phyloP scores from a whole-genome alignment of 2,329 filamentous ascomycete species.

The Sporothrix inflata region DNA sequence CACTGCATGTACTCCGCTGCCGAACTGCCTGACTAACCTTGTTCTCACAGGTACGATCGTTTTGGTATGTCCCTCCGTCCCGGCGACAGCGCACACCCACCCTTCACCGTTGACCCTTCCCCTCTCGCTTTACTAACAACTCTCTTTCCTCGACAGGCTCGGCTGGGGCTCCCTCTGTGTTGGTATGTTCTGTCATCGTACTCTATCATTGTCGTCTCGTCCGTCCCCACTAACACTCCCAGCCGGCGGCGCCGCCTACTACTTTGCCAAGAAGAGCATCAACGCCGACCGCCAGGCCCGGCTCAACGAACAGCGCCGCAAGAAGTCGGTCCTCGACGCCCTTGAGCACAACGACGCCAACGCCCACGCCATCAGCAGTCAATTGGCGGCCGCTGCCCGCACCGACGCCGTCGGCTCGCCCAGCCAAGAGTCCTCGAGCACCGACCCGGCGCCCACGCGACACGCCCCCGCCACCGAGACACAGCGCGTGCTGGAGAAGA shows the following conservation, averaged over 20 bases:
- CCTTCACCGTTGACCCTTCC: neutral
- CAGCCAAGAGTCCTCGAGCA: slow-evolving; percentile 77
- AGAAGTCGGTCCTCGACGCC: slow-evolving; percentile 62
- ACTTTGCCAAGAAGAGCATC: slow-evolving; percentile 92
- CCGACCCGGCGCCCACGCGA: slow-evolving; percentile 80
- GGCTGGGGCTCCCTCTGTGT: slow-evolving; percentile 90
- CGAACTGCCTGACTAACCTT: neutral
- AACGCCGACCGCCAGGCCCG: slow-evolving; percentile 82
- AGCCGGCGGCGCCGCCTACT: slow-evolving; percentile 92
- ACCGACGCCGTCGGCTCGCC: slow-evolving; percentile 65
- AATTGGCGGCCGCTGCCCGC: slow-evolving; percentile 48
- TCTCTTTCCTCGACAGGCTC: slow-evolving; percentile 58
- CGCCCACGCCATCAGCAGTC: slow-evolving; percentile 40
- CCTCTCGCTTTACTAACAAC: slow-evolving; percentile 14
- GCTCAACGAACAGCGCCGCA: slow-evolving; percentile 67
- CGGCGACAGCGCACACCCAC: neutral
- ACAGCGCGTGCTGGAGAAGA: slow-evolving; percentile 72
- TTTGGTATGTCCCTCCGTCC: slow-evolving; percentile 22
- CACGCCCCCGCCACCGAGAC: slow-evolving; percentile 75
- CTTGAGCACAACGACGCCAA: slow-evolving; percentile 51
- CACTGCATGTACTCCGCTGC: neutral
- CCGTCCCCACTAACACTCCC: slow-evolving; percentile 29
- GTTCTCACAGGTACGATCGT: slow-evolving; percentile 31
- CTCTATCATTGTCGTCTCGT: slow-evolving; percentile 12
- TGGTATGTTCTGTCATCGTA: slow-evolving; percentile 58